Evolutionary conservation across 192 early-diverging fungal species (phyloP), one percentile per base, ranked within the genome.

Genomic region (Coemansia sp.): DNA sequence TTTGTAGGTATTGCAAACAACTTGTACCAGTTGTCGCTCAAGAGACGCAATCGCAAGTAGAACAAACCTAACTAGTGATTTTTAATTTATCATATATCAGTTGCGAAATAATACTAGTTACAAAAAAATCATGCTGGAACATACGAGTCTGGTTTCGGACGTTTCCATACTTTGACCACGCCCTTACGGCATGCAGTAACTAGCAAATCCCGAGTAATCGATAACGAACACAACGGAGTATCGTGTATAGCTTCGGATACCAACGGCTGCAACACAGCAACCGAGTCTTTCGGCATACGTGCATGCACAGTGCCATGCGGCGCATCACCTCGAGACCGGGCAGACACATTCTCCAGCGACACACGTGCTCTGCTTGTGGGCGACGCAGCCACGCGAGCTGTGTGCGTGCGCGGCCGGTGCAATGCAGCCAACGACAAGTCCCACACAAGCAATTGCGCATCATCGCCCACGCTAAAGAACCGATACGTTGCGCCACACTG

Each of bases 381-480:
- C 7, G 10, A 16, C 0, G 56, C 20, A 39, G 54, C 54, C 0
- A 32, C 20, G 32, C 57, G 72, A 37, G 55, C 55, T 1, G 54
- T 23, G 11, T 48, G 57, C 2, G 76, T 74, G 61, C 89, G 88
- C 5, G 94, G 93, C 11, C 88, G 83, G 60, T 89, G 90, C 26
- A 97, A 69, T 1, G 88, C 84, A 10, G 83, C 70, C 12, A 92
- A 81, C 48, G 89, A 90, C 71, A 98, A 96, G 69, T 98, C 96
- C 94, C 96, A 97, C 9, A 98, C 68, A n/a, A 92, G 71, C 2
- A 98, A 62, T 57, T 86, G 84, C 7, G 90, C 86, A 69, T 97
- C 94, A 47, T 98, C 94, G 18, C 91, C 94, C 20, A 96, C 90
- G 62, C 91, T 94, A 50, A 87, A 90, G 71, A 98, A 90, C 23